Evolutionary conservation across 1,284 basidiomycete genomes (phyloP).

Genomic region (Malassezia restricta): DNA sequence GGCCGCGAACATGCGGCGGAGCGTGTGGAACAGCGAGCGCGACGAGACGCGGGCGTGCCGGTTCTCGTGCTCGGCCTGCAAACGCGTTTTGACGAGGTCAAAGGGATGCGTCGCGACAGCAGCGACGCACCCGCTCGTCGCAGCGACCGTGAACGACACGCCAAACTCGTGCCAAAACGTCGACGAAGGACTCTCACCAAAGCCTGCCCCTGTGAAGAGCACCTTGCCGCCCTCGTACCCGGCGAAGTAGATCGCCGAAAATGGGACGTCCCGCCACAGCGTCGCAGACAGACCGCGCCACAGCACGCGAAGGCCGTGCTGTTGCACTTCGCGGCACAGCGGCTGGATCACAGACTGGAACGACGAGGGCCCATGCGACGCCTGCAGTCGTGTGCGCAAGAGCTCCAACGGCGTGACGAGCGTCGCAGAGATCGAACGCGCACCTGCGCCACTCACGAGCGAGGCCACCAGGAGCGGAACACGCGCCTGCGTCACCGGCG

Average conservation of each 20-base stretch:
- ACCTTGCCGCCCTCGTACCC: constrained; percentile 47
- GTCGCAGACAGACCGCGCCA: constrained; percentile 86
- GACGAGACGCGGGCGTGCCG: background rate
- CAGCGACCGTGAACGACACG: constrained; percentile 70
- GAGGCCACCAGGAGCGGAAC: constrained; percentile 53
- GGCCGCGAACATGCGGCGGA: constrained; percentile 59
- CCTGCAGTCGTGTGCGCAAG: constrained; percentile 78
- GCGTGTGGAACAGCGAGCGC: constrained; percentile 43
- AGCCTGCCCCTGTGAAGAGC: constrained; percentile 41
- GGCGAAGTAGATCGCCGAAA: constrained; percentile 80
- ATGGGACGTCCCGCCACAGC: constrained; percentile 92
- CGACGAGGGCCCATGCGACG: constrained; percentile 19
- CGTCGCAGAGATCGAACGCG: constrained; percentile 67
- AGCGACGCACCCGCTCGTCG: constrained; percentile 53
- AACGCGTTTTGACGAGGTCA: constrained; percentile 85
- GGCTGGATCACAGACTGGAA: constrained; percentile 25
- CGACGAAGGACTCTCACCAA: constrained; percentile 42
- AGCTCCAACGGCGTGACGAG: constrained; percentile 81
- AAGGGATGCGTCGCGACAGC: constrained; percentile 87
- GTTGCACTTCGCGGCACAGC: constrained; percentile 24
- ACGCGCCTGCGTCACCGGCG: background rate
- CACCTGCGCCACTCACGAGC: constrained; percentile 67
- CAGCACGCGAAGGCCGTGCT: constrained; percentile 50
- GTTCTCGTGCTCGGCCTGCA: constrained; percentile 51
- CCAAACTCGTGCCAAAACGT: constrained; percentile 54